Evolutionary conservation across 1,284 basidiomycete genomes (phyloP), one percentile per base, ranked within the genome.

Genomic region (Pseudozyma pruni): DNA sequence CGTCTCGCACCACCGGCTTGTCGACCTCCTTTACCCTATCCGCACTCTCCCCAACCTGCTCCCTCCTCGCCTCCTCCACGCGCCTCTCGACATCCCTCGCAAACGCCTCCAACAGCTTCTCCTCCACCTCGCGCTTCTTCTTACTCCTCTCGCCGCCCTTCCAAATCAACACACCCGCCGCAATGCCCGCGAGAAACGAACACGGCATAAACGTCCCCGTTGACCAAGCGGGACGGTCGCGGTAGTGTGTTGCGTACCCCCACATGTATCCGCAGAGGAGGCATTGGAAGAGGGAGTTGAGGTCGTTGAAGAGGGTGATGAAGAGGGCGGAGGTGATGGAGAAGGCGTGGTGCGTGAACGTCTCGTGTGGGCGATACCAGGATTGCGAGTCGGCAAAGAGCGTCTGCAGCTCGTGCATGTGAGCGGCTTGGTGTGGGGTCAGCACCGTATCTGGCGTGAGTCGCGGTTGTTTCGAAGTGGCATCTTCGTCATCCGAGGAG

Each of bases 281-380:
- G 14, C 70, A 73, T 83, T 93, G 91, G 81, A 93, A 93, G 52
- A 91, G 83, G 1, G 90, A 91, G 83, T 93, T 93, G 32, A 89
- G 87, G 75, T 91, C 90, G 82, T 90, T 91, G 56, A 91, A 81
- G 32, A 49, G 41, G 17, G 45, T 51, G 41, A 42, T 56, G 32
- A 17, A 67, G 89, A 87, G 44, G 7, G 66, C 71, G 90, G 63
- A 47, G 4, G 47, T 55, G 49, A 78, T 74, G 7, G 90, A 89
- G 81, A 92, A 93, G 8, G 91, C 91, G 53, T 89, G 85, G 80
- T 93, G 91, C 0, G 91, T 92, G 55, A 89, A 89, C 10, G 90
- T 93, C 34, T 90, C 91, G 82, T 93, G 91, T 2, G 91, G 87
- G 38, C 90, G 85, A 81, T 94, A 94, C 91, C 91, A 94, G 10